Conservation (phyloP, 352 stramenopile species). For the Pythium periplocum region DNA sequence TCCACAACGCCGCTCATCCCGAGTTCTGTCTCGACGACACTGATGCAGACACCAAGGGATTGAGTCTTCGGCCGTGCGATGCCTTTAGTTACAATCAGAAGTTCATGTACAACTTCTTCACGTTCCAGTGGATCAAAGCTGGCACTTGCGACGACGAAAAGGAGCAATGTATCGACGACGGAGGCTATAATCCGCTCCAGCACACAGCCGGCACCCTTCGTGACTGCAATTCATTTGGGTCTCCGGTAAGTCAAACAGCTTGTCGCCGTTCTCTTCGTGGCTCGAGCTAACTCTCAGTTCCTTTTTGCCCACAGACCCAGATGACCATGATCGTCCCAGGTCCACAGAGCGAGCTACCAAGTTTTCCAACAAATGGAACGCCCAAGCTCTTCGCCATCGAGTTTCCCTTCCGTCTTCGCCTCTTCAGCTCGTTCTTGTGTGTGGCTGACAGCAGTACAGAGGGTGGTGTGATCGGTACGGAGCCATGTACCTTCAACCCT, state of each 20-base stretch:
- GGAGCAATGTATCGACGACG: constrained; percentile 3
- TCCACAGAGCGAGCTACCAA: background rate
- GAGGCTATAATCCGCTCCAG: background rate
- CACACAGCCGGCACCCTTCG: background rate
- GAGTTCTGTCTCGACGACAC: background rate
- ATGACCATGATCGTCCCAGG: background rate
- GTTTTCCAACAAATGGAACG: background rate
- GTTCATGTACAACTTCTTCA: constrained; percentile 10
- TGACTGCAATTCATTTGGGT: constrained; percentile 1
- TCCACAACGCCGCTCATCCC: constrained; percentile 1
- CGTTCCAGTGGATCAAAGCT: constrained; percentile 4
- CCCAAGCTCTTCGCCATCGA: constrained; percentile 2
- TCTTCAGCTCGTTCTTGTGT: constrained; percentile 8
- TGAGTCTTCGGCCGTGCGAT: background rate
- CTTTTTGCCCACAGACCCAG: background rate
- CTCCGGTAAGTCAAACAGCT: background rate
- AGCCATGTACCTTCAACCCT: constrained; percentile 2
- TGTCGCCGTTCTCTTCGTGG: no score
- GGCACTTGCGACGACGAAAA: background rate
- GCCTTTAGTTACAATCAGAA: background rate
- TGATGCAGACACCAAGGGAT: background rate
- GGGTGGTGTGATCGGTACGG: background rate
- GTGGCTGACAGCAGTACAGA: background rate
- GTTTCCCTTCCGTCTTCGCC: constrained; percentile 6
- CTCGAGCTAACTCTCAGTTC: no score